phyloP scores from a whole-genome alignment of 2,329 filamentous ascomycete species.

The Talaromyces piceae region DNA sequence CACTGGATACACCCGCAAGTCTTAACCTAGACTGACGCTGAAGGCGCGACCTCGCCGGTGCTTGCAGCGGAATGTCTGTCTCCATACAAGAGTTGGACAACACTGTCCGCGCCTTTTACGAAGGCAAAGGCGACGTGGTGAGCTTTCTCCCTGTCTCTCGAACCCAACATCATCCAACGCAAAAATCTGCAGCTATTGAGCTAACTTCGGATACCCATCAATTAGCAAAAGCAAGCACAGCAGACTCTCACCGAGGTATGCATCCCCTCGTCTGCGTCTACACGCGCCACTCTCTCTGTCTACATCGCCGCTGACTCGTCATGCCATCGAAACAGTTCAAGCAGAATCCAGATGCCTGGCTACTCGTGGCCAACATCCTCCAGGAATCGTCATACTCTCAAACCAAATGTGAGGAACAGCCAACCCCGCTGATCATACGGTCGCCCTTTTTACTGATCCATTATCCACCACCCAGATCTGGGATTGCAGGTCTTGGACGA shows the following conservation, averaged over 20 bases:
- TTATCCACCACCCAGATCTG: slow-evolving; percentile 56
- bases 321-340: slow-evolving; percentile 67
- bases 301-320: slow-evolving; percentile 13
- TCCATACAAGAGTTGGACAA: slow-evolving; percentile 92
- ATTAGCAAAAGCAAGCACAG: slow-evolving; percentile 91
- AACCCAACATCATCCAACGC: too few relatives aligned
- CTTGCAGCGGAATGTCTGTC: slow-evolving; percentile 49
- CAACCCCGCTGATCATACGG: too few relatives aligned
- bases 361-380: slow-evolving; percentile 94
- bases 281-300: too few relatives aligned
- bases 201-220: slow-evolving; percentile 17
- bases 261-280: slow-evolving; percentile 7
- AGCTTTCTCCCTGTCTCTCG: slow-evolving; percentile 23
- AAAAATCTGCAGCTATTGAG: slow-evolving; percentile 14
- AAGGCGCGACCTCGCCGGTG: slow-evolving; percentile 24
- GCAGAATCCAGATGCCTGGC: slow-evolving; percentile 96
- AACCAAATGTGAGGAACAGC: slow-evolving; percentile 94
- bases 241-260: slow-evolving; percentile 84
- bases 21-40: slow-evolving; percentile 16
- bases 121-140: slow-evolving; percentile 90
- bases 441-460: not conserved
- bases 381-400: slow-evolving; percentile 87
- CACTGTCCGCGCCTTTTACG: slow-evolving; percentile 94
- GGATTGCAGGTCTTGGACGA: slow-evolving; percentile 94
- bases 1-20: slow-evolving; percentile 12